Base-by-base conservation (phyloP, 306 rosid species). In the Mimosa bimucronata region DNA sequence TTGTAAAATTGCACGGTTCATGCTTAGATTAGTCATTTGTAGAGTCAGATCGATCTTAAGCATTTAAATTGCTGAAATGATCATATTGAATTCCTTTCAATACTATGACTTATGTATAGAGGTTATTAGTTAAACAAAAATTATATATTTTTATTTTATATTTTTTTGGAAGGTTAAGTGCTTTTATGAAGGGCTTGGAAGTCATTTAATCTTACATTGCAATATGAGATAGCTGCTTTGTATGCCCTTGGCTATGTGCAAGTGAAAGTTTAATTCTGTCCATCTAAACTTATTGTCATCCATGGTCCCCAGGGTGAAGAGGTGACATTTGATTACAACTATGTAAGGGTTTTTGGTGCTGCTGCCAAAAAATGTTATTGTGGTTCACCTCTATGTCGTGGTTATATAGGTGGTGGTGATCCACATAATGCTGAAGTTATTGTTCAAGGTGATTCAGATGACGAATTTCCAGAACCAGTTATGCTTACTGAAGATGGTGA, bases 321-420 rank as follows among this genome's bases (percentile, higher is more conserved):
- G 87, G 92, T 96, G 92, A 96, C 99, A 30, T 96, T 96, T 81
- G 98, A 96, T 89, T 96, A 96, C 94, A 96, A 96, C 88, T 96
- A 90, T 79, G 99, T 93, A 69, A 96, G 99, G 91, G 99, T 96
- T 70, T 91, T 93, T 77, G 99, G 99, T 76, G 99, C 99, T 67
- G 99, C 99, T 84, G 99, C 99, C 66, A 93, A 93, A 90, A 93
- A 92, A 82, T 96, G 99, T 80, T 78, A 93, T 77, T 96, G 99
- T 82, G 89, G 97, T 66, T 86, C 99, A 58, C 78, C 83, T 76
- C 89, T 75, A 13, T 96, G 99, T 87, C 97, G 87, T 72, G 99
- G 99, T 70, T 96, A 89, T 79, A 93, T 96, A 73, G 89, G 89
- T 71, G 99, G 97, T 71, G 99, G 97, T 71, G 99, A 96, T 86